Base-by-base conservation (phyloP, 768 basidiomycete species). In the Tulasnella sp. region DNA sequence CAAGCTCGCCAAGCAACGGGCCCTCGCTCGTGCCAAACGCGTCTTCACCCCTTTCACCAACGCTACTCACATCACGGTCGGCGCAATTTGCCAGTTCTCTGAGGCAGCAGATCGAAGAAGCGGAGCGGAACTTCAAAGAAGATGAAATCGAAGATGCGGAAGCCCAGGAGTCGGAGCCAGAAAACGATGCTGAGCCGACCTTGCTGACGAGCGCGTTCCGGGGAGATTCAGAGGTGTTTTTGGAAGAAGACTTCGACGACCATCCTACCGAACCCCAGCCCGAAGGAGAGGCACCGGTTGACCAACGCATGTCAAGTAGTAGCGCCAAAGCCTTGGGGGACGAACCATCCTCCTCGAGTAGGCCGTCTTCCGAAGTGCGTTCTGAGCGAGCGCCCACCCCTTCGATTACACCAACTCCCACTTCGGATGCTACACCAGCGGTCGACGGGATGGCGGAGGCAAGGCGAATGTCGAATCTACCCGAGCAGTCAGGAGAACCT, bases 71-170 rank as follows among this genome's bases (percentile, higher is more conserved):
- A 10, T 24, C 52, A 2, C 21, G n/a, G 27, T 76, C 75, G 5
- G 7, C 44, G 40, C 42, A 48, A 58, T 58, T 76, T 34, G 75
- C 75, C 10, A 46, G 44, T n/a, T n/a, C 40, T 12, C 24, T 76
- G 36, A 44, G 75, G 14, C 75, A 76, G 36, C 40, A 46, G 44
- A 76, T 76, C 75, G 75, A 76, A 46, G 75, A 46, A 18, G 75
- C 40, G 75, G 44, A 74, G 34, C 21, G 34, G 12, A 12, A 34
- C 1, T 16, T 74, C 24, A 4, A 74, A 12, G 44, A 74, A 1
- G 72, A 46, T 2, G 27, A 42, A 21, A 39, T 0, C 24, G 72
- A 74, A n/a, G 39, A 46, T 18, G 19, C 38, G 34, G 38, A 74
- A 34, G 21, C 31, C 6, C 38, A 24, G 39, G 27, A 19, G 6